These are phyloP conservation scores for Phoenix dactylifera DNA, from an alignment of 176 grass and related monocot genomes.

Conservation along the genomic window DNA sequence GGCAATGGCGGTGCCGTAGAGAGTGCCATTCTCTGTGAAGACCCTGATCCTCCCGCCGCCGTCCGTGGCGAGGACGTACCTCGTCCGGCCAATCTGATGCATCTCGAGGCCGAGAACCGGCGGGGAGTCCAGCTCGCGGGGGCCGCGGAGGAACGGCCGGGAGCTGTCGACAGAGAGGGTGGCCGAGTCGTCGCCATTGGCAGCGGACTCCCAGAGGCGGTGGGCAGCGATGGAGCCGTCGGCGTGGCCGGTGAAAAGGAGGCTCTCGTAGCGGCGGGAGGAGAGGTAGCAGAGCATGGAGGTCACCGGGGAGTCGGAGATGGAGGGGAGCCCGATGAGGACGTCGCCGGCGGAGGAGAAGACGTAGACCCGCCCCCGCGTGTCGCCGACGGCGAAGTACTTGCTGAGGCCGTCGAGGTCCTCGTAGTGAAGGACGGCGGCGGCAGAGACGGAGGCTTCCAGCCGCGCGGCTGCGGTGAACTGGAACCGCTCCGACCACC, in stretches of 20 bases:
- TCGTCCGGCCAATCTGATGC: conserved; percentile 46
- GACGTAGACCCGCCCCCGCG: conserved; percentile 59
- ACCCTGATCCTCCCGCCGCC: conserved; percentile 63
- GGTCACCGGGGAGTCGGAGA: conserved; percentile 44
- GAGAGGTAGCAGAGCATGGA: conserved; percentile 63
- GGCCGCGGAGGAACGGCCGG: conserved; percentile 32
- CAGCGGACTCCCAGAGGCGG: conserved; percentile 46
- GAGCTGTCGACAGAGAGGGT: conserved; percentile 37
- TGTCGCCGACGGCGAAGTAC: conserved; percentile 80
- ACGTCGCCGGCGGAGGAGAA: conserved; percentile 72
- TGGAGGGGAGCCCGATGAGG: conserved; percentile 47
- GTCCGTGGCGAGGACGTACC: conserved; percentile 74
- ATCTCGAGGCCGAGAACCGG: conserved; percentile 66
- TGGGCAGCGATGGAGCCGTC: conserved; percentile 69
- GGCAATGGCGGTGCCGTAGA: conserved; percentile 80
- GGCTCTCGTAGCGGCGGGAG: conserved; percentile 45
- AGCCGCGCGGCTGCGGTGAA: conserved; percentile 60
- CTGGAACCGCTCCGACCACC: conserved; percentile 69
- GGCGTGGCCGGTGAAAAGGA: conserved; percentile 62
- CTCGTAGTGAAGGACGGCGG: conserved; percentile 51
- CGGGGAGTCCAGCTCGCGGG: conserved; percentile 43
- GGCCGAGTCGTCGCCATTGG: conserved; percentile 65
- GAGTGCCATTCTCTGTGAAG: no score
- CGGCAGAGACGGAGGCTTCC: conserved; percentile 30
- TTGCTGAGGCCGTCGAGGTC: conserved; percentile 61